phyloP scores from a whole-genome alignment of 345 rosid species.

The Cardamine occulta region DNA sequence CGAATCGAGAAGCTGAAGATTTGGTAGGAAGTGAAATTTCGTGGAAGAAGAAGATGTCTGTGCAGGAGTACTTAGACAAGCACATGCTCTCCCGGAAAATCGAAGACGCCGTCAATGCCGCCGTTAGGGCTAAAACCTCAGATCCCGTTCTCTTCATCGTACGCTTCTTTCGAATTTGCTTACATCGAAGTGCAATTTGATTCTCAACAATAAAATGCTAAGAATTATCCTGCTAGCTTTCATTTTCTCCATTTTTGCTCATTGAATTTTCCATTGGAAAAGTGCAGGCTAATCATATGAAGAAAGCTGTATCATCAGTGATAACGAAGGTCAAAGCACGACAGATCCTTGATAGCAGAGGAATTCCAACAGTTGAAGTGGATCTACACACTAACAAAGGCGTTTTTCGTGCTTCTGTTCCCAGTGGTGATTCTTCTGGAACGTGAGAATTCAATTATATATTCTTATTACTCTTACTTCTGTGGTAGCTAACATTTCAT shows the following conservation, averaged over 20 bases:
- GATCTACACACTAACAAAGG: conserved; percentile 89
- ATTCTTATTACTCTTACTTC: not conserved
- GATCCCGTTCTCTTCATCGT: conserved; percentile 99
- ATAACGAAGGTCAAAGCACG: conserved; percentile 87
- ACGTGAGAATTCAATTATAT: conserved; percentile 54
- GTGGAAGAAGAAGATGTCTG: conserved; percentile 65
- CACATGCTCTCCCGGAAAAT: conserved; percentile 91
- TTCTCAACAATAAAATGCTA: not conserved
- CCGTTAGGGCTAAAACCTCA: conserved; percentile 88
- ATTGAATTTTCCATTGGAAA: not conserved
- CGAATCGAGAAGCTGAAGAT: conserved; percentile 5
- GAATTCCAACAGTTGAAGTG: conserved; percentile 93
- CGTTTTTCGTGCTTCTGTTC: conserved; percentile 83
- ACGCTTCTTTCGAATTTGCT: conserved; percentile 21
- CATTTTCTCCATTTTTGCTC: conserved; percentile 4
- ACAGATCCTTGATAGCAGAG: conserved; percentile 96
- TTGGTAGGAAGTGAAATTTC: not conserved
- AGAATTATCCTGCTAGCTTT: not conserved
- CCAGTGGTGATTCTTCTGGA: conserved; percentile 82
- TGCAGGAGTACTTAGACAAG: conserved; percentile 92
- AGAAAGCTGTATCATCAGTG: conserved; percentile 77
- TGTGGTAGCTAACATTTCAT: not conserved
- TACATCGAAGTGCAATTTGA: conserved; percentile 1
- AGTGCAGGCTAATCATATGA: conserved; percentile 91
- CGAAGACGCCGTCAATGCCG: conserved; percentile 99